Base-by-base conservation (phyloP, 768 basidiomycete genomes). In the Boletus bicolor region DNA sequence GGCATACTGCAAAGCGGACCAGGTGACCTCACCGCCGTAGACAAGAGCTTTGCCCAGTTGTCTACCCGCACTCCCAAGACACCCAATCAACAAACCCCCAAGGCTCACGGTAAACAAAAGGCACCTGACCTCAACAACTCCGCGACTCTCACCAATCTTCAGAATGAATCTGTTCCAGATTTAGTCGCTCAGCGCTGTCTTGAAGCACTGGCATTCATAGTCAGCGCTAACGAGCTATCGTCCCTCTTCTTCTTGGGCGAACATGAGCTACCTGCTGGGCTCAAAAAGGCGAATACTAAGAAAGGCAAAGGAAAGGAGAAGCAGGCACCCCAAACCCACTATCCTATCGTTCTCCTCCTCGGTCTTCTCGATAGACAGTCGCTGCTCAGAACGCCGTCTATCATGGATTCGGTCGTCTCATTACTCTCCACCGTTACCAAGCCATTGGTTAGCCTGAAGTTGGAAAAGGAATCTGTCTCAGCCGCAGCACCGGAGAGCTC, bases 301-400 rank as follows among this genome's bases (percentile, higher is more conserved):
- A 97, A 97, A 72, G 94, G 93, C 9, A 98, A 97, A 72, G 95
- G 93, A 21, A 98, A 97, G 71, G 95, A 98, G 68, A 93, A 89
- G 65, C 87, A 86, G 62, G 75, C 76, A 3, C 77, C 88, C 0
- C 89, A 90, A 64, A 87, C 87, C 0, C 89, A 95, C 62, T 97
- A 89, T 69, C 96, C 96, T 6, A 86, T 99, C 52, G 93, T 96
- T 49, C 79, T 95, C 7, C 76, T 99, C 5, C 81, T 99, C 26
- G 83, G 89, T 32, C 79, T 99, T 12, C 79, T 99, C 49, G 95
- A 98, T 64, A 84, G 93, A 3, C 87, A 91, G 57, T 82, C 85
- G 1, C 78, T 99, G 19, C 82, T 98, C 41, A 87, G 86, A 66
- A 91, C 93, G 0, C 87, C 93, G 2, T 83, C 89, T 3, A 90